These are phyloP conservation scores for Maudiozyma barnettii DNA, from an alignment of 805 yeast genomes.

Conservation along the genomic window DNA sequence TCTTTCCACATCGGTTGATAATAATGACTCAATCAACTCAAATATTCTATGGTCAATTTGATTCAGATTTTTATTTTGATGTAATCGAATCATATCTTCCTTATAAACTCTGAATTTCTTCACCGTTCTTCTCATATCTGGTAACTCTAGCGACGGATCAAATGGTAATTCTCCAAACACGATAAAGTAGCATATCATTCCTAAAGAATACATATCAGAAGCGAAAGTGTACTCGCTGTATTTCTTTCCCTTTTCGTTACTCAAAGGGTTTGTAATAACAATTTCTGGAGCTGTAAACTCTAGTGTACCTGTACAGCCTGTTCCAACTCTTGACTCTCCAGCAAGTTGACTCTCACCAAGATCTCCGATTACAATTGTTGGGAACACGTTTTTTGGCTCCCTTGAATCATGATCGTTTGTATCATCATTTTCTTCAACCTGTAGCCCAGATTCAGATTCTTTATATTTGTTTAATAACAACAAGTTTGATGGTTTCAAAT, in stretches of 20 bases:
- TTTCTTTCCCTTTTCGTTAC: slow-evolving; percentile 14
- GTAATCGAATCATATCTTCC: slow-evolving; percentile 10
- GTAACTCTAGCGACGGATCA: slow-evolving; percentile 17
- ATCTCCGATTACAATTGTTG: slow-evolving; percentile 73
- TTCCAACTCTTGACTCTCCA: slow-evolving; percentile 53
- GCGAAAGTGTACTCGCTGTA: slow-evolving; percentile 54
- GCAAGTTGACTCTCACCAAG: slow-evolving; percentile 82
- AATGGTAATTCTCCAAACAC: slow-evolving; percentile 69
- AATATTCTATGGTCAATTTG: slow-evolving; percentile 26
- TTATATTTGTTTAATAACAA: slow-evolving; percentile 34
- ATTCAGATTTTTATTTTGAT: slow-evolving; percentile 11
- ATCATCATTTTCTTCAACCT: slow-evolving; percentile 4
- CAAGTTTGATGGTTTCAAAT: slow-evolving; percentile 84
- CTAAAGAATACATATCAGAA: slow-evolving; percentile 76
- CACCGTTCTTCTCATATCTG: slow-evolving; percentile 30
- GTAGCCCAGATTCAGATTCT: slow-evolving; percentile 10
- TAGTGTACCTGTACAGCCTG: slow-evolving; percentile 81
- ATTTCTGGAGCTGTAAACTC: slow-evolving; percentile 87
- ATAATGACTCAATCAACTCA: slow-evolving; percentile 33
- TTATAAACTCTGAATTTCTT: slow-evolving; percentile 22
- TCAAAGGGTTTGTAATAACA: slow-evolving; percentile 27
- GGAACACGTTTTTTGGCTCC: slow-evolving; percentile 30
- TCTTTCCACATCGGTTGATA: slow-evolving; percentile 28
- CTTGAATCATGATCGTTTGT: slow-evolving; percentile 3
- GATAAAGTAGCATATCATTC: slow-evolving; percentile 69